Percentiles rank a stretch among this genome's conserved stretches.
Conservation (phyloP, 768 basidiomycete genomes). For the Pholiota conissans region DNA sequence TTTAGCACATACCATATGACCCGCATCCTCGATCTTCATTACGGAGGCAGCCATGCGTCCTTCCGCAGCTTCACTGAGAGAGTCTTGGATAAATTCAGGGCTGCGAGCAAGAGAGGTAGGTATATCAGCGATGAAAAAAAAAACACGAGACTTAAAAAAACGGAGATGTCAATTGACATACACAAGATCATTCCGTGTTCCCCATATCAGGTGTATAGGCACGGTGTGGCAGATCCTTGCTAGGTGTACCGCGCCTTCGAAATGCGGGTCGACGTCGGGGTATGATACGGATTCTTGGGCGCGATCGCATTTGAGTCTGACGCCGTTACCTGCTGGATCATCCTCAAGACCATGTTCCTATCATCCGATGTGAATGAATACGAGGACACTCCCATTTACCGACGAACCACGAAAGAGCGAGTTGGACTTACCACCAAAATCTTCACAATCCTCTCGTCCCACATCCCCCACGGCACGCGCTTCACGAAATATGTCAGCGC, state of each 20-base stretch:
- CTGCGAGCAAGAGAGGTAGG: conserved; percentile 23
- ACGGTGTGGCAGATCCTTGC: conserved; percentile 27
- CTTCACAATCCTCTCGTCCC: conserved; percentile 41
- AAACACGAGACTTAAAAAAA: background rate
- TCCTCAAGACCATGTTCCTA: background rate
- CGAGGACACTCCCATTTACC: too few relatives aligned
- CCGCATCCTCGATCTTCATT: conserved; percentile 40
- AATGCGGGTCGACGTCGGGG: conserved; percentile 43
- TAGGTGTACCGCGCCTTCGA: conserved; percentile 36
- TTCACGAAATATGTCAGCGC: conserved; percentile 44
- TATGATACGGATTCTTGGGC: conserved; percentile 47
- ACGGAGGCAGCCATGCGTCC: conserved; percentile 44
- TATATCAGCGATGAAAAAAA: background rate
- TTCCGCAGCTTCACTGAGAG: conserved; percentile 37
- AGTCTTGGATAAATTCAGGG: conserved; percentile 43
- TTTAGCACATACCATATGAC: conserved; percentile 41
- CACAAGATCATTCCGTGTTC: conserved; percentile 43
- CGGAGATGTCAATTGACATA: conserved; percentile 22
- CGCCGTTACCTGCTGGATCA: conserved; percentile 8
- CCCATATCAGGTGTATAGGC: conserved; percentile 52
- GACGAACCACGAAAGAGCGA: background rate
- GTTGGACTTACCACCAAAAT: conserved; percentile 30
- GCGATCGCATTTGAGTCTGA: conserved; percentile 43
- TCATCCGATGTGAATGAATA: background rate
- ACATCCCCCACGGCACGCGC: conserved; percentile 44